phyloP scores from a whole-genome alignment of 2,329 filamentous ascomycete genomes.

The Cryphonectria naterciae region DNA sequence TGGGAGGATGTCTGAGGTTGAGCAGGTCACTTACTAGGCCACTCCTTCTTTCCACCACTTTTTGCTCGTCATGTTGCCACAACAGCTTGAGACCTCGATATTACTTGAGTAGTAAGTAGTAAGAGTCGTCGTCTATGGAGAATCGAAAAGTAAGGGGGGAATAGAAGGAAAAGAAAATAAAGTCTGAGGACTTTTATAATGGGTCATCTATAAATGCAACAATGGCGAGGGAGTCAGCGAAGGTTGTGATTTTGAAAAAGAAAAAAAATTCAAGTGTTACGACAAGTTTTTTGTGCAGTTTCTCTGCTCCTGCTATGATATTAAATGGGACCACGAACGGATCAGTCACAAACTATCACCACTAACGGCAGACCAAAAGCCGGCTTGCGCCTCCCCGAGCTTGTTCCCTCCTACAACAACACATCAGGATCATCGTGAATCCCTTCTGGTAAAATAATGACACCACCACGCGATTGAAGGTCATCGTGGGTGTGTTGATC shows the following conservation, averaged over 20 bases:
- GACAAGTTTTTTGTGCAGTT: not conserved
- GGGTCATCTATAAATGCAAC: not conserved
- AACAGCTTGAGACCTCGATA: not conserved
- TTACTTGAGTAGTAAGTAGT: not conserved
- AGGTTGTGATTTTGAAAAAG: not conserved
- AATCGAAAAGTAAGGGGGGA: not conserved
- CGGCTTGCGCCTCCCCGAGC: not conserved
- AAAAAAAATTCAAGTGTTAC: not conserved
- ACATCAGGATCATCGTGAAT: not conserved
- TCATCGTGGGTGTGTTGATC: constrained; percentile 3
- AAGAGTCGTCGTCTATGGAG: not conserved
- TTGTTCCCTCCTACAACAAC: not conserved
- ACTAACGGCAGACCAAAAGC: not conserved
- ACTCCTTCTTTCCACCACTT: constrained; percentile 30
- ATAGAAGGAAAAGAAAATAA: not conserved
- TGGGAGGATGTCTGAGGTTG: not conserved
- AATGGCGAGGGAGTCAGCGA: not conserved
- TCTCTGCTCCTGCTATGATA: not conserved
- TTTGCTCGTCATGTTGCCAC: constrained; percentile 13
- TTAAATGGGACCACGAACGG: not conserved
- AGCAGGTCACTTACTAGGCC: constrained; percentile 26
- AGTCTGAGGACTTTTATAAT: not conserved
- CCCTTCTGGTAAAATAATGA: not conserved
- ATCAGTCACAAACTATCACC: not conserved
- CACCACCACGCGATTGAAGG: not conserved